phyloP scores from a whole-genome alignment of 768 basidiomycete genomes.

The Dictyophora rubrovolvata region DNA sequence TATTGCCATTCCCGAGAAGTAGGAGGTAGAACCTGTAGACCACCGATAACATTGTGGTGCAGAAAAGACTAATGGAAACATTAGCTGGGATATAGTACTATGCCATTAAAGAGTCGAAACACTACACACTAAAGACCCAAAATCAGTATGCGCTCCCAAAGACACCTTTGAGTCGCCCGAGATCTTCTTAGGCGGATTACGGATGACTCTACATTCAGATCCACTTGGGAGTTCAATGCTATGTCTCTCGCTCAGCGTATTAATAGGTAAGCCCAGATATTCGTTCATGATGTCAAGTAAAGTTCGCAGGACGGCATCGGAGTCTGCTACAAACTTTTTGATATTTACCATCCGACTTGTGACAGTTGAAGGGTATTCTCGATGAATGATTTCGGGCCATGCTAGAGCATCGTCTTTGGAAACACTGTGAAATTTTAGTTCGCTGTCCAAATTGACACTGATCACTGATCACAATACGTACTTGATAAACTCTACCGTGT shows the following conservation, averaged over 20 bases:
- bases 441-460: background rate
- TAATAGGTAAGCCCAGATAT: conserved; percentile 24
- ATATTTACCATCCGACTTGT: conserved; percentile 21
- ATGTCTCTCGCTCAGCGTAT: conserved; percentile 22
- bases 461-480: background rate
- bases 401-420: conserved; percentile 26
- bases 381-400: conserved; percentile 21
- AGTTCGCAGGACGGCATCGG: conserved; percentile 21
- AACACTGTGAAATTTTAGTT: conserved; percentile 9
- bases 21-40: conserved; percentile 57
- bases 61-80: conserved; percentile 44
- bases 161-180: conserved; percentile 20
- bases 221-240: conserved; percentile 19
- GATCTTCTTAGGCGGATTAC: conserved; percentile 19
- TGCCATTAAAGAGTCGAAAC: background rate
- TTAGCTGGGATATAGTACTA: background rate
- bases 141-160: conserved; percentile 28
- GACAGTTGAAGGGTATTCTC: conserved; percentile 24
- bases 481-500: conserved; percentile 24
- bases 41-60: conserved; percentile 54
- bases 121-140: conserved; percentile 21
- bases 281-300: conserved; percentile 23
- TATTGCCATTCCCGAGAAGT: conserved; percentile 58
- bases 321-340: conserved; percentile 20
- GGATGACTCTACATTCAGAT: conserved; percentile 25